Percentiles rank a stretch among this genome's conserved stretches.
phyloP scores from a whole-genome alignment of 192 early-diverging fungal genomes.

The Spizellomyces punctatus region DNA sequence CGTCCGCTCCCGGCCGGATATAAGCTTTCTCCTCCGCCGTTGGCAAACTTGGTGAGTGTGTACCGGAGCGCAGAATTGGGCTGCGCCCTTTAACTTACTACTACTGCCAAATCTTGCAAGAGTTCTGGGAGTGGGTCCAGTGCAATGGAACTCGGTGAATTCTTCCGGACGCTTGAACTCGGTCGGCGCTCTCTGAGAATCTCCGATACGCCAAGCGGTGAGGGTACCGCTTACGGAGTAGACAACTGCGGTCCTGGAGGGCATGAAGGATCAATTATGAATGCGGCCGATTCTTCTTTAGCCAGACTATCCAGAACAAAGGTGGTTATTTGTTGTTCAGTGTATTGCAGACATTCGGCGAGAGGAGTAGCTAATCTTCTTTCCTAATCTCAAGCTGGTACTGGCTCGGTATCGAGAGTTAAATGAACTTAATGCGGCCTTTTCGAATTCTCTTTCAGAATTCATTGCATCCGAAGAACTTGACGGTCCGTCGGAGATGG shows the following conservation, averaged over 20 bases:
- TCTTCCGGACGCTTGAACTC: constrained; percentile 21
- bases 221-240: not conserved
- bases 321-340: not conserved
- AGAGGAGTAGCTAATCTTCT: not conserved
- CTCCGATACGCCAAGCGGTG: not conserved
- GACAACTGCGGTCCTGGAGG: not conserved
- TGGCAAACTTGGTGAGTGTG: constrained; percentile 3
- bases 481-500: not conserved
- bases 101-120: not conserved
- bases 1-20: not conserved
- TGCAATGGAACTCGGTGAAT: constrained; percentile 12
- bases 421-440: constrained; percentile 25
- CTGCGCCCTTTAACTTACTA: not conserved
- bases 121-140: not conserved
- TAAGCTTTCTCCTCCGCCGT: not conserved
- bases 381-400: constrained; percentile 3
- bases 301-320: constrained; percentile 3
- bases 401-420: constrained; percentile 30
- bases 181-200: constrained; percentile 3
- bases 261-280: not conserved
- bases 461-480: constrained; percentile 15
- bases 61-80: not conserved
- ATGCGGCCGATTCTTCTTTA: not conserved
- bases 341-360: no score
- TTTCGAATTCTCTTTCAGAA: constrained; percentile 28